Base-by-base conservation (phyloP, 352 stramenopile genomes). In the Plasmopara halstedii region DNA sequence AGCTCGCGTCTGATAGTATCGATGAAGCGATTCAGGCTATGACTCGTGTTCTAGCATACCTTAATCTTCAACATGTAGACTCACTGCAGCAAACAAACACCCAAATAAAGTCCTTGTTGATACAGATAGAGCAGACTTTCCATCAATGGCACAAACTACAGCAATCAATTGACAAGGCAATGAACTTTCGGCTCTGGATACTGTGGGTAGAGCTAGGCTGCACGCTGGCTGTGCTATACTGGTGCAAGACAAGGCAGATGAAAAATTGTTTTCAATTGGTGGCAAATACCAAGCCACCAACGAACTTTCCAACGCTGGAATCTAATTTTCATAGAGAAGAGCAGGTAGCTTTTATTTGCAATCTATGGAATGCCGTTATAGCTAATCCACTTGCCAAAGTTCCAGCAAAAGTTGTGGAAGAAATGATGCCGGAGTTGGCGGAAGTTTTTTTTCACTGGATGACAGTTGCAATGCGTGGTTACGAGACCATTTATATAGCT, bases 381-480 rank as follows among this genome's bases (percentile, higher is more conserved):
- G 39, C 14, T 15, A 56, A 49, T 7, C 56, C 60, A 4, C 17
- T 67, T 23, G 11, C 42, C 42, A 52, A 40, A 46, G 37, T 38
- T 45, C 14, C 43, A 23, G 20, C 4, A 8, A 13, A n/a, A 25
- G 19, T 21, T 23, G 2, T 27, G 26, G 17, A 6, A n/a, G 17
- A 37, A 6, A 37, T 41, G 43, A 27, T 46, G 15, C 7, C 22
- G 4, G 26, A 14, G 14, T 48, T 70, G 31, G n/a, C 65, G 11
- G 44, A 56, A 11, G 34, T 55, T 36, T 73, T 54, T 43, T 20
- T 54, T 8, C 42, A 64, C 8, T 73, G 60, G 67, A 59, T 65
- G 51, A 14, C 25, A 3, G 23, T 14, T 19, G 63, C 56, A 3
- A 77, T 77, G 56, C 41, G 29, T 25, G 57, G 52, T 3, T 73